Percentiles rank a stretch among this genome's conserved stretches.
Conservation (phyloP, 768 basidiomycete genomes). For the Tricholoma terreum region DNA sequence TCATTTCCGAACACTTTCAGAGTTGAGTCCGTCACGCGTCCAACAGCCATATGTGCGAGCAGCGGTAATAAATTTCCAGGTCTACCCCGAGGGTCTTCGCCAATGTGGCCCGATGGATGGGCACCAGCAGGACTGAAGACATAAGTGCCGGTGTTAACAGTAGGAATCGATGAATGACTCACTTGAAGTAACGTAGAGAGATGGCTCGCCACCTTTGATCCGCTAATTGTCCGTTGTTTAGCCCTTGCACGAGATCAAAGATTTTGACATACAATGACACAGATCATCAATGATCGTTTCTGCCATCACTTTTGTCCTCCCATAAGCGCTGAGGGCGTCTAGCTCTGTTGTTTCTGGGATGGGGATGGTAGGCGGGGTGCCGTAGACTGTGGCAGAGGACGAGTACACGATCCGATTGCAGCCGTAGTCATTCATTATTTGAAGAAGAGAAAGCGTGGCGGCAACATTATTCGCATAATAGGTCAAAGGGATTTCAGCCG, state of each 20-base stretch:
- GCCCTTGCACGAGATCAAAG: constrained; percentile 2
- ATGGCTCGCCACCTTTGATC: constrained; percentile 76
- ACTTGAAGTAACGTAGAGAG: constrained; percentile 97
- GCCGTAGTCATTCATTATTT: constrained; percentile 82
- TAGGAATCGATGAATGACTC: constrained; percentile 20
- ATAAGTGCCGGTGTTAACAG: neutral
- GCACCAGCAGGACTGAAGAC: constrained; percentile 87
- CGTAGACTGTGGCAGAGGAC: constrained; percentile 97
- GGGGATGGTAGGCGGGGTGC: constrained; percentile 86
- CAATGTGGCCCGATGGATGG: constrained; percentile 91
- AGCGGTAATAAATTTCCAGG: constrained; percentile 94
- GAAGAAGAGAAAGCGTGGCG: constrained; percentile 82
- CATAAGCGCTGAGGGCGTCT: constrained; percentile 89
- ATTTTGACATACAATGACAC: constrained; percentile 57
- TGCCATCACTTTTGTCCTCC: constrained; percentile 93
- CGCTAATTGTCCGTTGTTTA: constrained; percentile 40
- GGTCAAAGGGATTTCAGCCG: constrained; percentile 84
- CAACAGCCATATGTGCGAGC: constrained; percentile 92
- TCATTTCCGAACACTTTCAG: constrained; percentile 94
- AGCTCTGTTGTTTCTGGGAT: constrained; percentile 91
- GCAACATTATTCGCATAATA: constrained; percentile 95
- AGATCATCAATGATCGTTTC: constrained; percentile 89
- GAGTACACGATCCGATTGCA: constrained; percentile 93
- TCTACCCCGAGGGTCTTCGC: constrained; percentile 94
- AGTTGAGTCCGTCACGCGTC: constrained; percentile 68